phyloP scores from a whole-genome alignment of 495 filamentous ascomycete species.

The Xanthoparmelia taractica region DNA sequence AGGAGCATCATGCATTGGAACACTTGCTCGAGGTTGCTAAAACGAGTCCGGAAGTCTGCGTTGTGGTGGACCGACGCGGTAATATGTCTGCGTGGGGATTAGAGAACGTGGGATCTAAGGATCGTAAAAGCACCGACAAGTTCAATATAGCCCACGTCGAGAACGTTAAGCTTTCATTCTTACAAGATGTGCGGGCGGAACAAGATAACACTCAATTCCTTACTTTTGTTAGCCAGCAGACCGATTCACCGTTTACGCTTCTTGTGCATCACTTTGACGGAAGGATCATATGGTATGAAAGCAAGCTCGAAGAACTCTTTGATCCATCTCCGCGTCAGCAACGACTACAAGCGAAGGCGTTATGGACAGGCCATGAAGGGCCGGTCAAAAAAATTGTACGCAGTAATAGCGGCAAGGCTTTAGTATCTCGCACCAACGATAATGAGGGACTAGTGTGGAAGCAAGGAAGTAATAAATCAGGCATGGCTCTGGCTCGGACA shows the following conservation, averaged over 20 bases:
- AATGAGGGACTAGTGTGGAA: slow-evolving; percentile 81
- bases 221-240: slow-evolving; percentile 56
- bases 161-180: slow-evolving; percentile 58
- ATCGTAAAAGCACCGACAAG: slow-evolving; percentile 57
- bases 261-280: slow-evolving; percentile 85
- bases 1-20: slow-evolving; percentile 62
- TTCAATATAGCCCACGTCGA: slow-evolving; percentile 86
- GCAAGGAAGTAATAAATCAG: slow-evolving; percentile 43
- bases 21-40: slow-evolving; percentile 84
- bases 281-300: slow-evolving; percentile 70
- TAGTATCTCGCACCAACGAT: slow-evolving; percentile 72
- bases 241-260: slow-evolving; percentile 59
- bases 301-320: slow-evolving; percentile 69
- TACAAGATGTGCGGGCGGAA: slow-evolving; percentile 35
- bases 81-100: slow-evolving; percentile 93
- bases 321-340: slow-evolving; percentile 63
- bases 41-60: slow-evolving; percentile 75
- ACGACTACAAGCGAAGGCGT: slow-evolving; percentile 49
- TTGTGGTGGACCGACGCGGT: slow-evolving; percentile 75
- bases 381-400: slow-evolving; percentile 78
- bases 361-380: slow-evolving; percentile 80
- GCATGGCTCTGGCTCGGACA: slow-evolving; percentile 54
- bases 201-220: slow-evolving; percentile 63
- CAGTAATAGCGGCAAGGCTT: slow-evolving; percentile 67
- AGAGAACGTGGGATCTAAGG: slow-evolving; percentile 77